phyloP scores from a whole-genome alignment of 2,329 filamentous ascomycete genomes.

The Chaetomium strumarium region DNA sequence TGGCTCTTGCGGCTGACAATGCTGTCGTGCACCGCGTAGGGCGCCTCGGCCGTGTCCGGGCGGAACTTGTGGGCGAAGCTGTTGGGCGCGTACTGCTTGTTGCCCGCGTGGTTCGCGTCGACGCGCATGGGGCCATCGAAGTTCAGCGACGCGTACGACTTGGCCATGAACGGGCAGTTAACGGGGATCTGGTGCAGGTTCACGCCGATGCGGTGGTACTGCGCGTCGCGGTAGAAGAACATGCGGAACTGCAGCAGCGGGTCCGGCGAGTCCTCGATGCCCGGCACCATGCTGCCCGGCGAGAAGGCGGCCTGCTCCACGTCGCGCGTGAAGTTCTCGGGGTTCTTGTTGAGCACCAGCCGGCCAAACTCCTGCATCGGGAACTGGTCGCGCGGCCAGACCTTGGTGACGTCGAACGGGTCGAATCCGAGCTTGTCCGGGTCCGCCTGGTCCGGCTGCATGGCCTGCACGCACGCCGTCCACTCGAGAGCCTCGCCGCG shows the following conservation, averaged over 20 bases:
- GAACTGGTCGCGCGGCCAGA: conserved; percentile 44
- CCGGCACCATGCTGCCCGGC: conserved; percentile 44
- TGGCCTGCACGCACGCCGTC: conserved; percentile 51
- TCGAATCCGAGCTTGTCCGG: conserved; percentile 46
- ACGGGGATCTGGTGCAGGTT: conserved; percentile 46
- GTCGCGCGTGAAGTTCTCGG: conserved; percentile 46
- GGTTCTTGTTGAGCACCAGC: conserved; percentile 48
- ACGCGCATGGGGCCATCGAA: conserved; percentile 18
- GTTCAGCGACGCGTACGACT: conserved; percentile 17
- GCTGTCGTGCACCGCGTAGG: conserved; percentile 44
- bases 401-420: conserved; percentile 48
- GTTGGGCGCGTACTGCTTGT: conserved; percentile 48
- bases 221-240: conserved; percentile 46
- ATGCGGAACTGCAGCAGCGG: conserved; percentile 44
- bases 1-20: conserved; percentile 47
- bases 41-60: conserved; percentile 44
- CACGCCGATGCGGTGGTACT: conserved; percentile 46
- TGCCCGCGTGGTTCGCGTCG: conserved; percentile 32
- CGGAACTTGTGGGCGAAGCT: conserved; percentile 47
- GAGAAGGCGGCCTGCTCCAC: conserved; percentile 48
- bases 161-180: conserved; percentile 27
- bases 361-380: conserved; percentile 45
- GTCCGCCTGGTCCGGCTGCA: conserved; percentile 49
- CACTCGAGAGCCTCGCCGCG: conserved; percentile 47
- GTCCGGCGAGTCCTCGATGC: conserved; percentile 44